These are phyloP conservation scores for Marchantia polymorpha DNA, from an alignment of 225 moss, liverwort and hornwort genomes.

Conservation along the genomic window DNA sequence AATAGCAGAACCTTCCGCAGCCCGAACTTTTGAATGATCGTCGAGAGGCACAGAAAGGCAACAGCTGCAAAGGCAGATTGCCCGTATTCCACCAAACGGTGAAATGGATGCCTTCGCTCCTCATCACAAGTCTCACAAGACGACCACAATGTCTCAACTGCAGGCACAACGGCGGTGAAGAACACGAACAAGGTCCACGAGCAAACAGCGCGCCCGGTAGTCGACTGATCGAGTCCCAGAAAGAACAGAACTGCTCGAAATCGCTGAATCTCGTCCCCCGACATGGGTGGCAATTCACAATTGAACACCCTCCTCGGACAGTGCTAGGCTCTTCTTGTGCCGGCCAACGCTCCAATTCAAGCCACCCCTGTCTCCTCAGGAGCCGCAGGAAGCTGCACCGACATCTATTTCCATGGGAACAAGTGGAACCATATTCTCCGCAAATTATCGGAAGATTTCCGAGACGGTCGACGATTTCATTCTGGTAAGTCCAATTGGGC, in stretches of 20 bases:
- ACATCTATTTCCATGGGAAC: not conserved
- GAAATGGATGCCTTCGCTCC: constrained; percentile 67
- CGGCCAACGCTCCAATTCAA: not conserved
- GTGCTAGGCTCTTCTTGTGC: not conserved
- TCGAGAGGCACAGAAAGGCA: constrained; percentile 64
- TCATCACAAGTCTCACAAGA: constrained; percentile 67
- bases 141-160: constrained; percentile 49
- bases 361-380: not conserved
- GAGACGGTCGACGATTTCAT: not conserved
- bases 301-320: not conserved
- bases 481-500: not conserved
- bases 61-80: constrained; percentile 68
- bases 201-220: constrained; percentile 37
- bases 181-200: constrained; percentile 64
- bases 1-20: constrained; percentile 65
- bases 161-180: constrained; percentile 59
- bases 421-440: not conserved
- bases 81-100: constrained; percentile 55
- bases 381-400: not conserved
- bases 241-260: constrained; percentile 62
- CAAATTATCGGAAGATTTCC: not conserved
- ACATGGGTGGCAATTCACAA: not conserved
- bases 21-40: constrained; percentile 61
- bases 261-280: constrained; percentile 57
- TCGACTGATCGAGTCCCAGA: constrained; percentile 75